Percentiles rank a stretch among this genome's conserved stretches.
These are phyloP conservation scores for Fragaria iinumae DNA, from an alignment of 306 rosid genomes.

Conservation along the genomic window DNA sequence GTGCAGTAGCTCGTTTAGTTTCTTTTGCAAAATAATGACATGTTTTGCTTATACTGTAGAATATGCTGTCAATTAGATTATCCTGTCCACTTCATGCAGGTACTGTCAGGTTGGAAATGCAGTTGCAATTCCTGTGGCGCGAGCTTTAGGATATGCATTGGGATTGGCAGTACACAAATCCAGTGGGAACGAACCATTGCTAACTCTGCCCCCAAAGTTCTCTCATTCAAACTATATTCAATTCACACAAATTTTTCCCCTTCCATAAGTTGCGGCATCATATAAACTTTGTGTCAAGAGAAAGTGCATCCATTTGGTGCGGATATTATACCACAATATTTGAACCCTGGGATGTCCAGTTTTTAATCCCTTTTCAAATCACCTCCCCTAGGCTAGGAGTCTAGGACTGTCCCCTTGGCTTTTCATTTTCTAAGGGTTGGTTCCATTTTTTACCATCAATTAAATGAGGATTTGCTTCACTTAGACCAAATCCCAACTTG, in stretches of 20 bases:
- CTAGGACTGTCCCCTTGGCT: neutral
- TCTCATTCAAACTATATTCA: constrained; percentile 68
- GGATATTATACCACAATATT: neutral
- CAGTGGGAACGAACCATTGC: constrained; percentile 46
- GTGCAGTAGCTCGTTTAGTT: neutral
- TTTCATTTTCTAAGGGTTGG: neutral
- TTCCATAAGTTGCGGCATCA: neutral
- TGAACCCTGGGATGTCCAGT: neutral
- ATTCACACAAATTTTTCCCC: constrained; percentile 30
- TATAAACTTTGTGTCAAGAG: neutral
- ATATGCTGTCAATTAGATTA: neutral
- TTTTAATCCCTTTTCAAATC: neutral
- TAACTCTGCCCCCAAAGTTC: constrained; percentile 69
- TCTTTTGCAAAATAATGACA: neutral
- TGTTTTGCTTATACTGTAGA: neutral
- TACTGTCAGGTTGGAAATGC: constrained; percentile 92
- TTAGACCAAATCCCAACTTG: neutral
- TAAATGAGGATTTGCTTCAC: neutral
- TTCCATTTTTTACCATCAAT: neutral
- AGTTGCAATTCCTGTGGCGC: constrained; percentile 67
- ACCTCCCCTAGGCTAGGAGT: neutral
- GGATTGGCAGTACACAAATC: constrained; percentile 66
- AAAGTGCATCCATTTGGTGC: neutral
- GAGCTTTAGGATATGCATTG: constrained; percentile 74
- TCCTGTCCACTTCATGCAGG: constrained; percentile 37